phyloP scores from a whole-genome alignment of 1,284 basidiomycete species.

The Marasmius sp. region DNA sequence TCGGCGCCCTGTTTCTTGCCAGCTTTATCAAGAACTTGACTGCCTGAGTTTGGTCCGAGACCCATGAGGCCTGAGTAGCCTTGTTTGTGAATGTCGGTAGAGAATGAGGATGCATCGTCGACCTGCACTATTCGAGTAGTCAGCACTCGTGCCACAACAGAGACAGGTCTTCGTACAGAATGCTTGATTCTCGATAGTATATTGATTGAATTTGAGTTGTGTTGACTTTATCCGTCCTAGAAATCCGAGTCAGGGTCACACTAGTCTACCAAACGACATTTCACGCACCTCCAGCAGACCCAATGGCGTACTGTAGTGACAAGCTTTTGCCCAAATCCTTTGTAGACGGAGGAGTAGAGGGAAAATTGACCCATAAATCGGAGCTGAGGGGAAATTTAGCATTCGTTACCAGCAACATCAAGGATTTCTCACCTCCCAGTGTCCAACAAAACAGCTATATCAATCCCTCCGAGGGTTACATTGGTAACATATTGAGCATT shows the following conservation, averaged over 20 bases:
- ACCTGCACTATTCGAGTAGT: slow-evolving; percentile 55
- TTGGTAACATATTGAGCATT: slow-evolving; percentile 63
- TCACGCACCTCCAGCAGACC: slow-evolving; percentile 55
- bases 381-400: slow-evolving; percentile 38
- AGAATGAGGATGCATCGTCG: slow-evolving; percentile 63
- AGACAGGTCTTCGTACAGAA: slow-evolving; percentile 44
- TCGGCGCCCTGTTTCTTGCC: slow-evolving; percentile 45
- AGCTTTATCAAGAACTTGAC: slow-evolving; percentile 59
- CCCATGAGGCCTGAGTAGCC: slow-evolving; percentile 73
- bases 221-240: slow-evolving; percentile 62
- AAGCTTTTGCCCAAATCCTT: slow-evolving; percentile 57
- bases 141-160: background rate
- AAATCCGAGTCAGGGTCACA: background rate
- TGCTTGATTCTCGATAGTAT: slow-evolving; percentile 63
- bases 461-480: slow-evolving; percentile 51
- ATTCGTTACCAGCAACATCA: background rate
- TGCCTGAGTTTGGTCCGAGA: slow-evolving; percentile 72
- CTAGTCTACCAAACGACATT: slow-evolving; percentile 2
- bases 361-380: slow-evolving; percentile 63
- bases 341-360: slow-evolving; percentile 43
- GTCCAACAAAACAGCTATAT: slow-evolving; percentile 54
- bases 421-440: slow-evolving; percentile 50
- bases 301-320: slow-evolving; percentile 67
- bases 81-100: slow-evolving; percentile 55
- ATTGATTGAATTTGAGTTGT: slow-evolving; percentile 53